Conservation (phyloP, 371 early-diverging fungal species). For the Cokeromyces recurvatus region DNA sequence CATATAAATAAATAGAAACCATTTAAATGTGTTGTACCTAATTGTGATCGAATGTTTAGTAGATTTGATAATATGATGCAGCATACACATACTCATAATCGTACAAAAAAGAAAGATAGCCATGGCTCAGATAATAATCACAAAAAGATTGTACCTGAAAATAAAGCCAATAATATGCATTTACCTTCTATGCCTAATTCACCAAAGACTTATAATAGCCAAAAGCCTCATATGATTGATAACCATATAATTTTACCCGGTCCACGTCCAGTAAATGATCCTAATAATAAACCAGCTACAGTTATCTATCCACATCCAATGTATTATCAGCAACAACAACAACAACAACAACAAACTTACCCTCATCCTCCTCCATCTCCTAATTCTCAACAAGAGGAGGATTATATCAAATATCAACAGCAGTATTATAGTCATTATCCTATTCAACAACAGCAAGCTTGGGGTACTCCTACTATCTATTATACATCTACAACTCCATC, state of each 20-base stretch:
- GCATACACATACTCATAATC: slow-evolving; percentile 44
- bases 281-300: not conserved
- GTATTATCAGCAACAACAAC: not conserved
- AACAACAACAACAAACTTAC: too few relatives aligned
- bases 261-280: not conserved
- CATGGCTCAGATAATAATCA: not conserved
- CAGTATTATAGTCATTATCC: not conserved
- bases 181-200: not conserved
- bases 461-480: not conserved
- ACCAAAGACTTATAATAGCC: not conserved
- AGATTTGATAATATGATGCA: slow-evolving; percentile 56
- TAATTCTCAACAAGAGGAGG: slow-evolving; percentile 2
- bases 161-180: not conserved
- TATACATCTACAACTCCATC: not conserved
- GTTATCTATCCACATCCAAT: not conserved
- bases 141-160: slow-evolving; percentile 5
- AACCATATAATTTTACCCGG: not conserved
- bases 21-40: slow-evolving; percentile 41
- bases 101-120: slow-evolving; percentile 10
- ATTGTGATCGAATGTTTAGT: slow-evolving; percentile 46
- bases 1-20: slow-evolving; percentile 29
- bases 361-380: slow-evolving; percentile 3
- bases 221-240: not conserved
- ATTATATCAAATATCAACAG: not conserved
- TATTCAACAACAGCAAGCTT: not conserved